These are phyloP conservation scores for Nitzschia inconspicua DNA, from an alignment of 108 stramenopile species.

Conservation along the genomic window DNA sequence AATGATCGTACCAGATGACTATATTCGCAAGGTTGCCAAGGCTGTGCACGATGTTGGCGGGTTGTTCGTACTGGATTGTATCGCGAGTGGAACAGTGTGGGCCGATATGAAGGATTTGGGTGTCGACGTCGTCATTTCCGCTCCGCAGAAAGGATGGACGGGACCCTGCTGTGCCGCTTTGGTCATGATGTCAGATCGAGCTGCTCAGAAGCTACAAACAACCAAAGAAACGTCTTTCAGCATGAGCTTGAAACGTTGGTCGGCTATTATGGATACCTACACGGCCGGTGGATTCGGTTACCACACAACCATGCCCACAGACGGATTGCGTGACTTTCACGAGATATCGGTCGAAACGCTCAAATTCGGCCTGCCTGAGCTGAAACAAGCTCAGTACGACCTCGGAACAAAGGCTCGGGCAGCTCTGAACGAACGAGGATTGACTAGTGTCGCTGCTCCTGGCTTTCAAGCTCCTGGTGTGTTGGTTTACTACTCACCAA, in stretches of 20 bases:
- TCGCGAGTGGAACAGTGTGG: conserved; percentile 91
- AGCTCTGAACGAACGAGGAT: conserved; percentile 60
- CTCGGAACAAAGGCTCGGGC: conserved; percentile 68
- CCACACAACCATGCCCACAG: conserved; percentile 93
- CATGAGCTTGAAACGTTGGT: conserved; percentile 86
- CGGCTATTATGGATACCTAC: conserved; percentile 83
- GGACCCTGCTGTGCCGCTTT: conserved; percentile 88
- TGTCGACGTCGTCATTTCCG: conserved; percentile 86
- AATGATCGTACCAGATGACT: conserved; percentile 89
- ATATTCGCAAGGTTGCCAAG: conserved; percentile 71
- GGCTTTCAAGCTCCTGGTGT: conserved; percentile 91
- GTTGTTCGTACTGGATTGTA: conserved; percentile 90
- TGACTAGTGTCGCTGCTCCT: conserved; percentile 81
- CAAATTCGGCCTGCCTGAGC: conserved; percentile 75
- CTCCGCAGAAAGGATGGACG: conserved; percentile 95
- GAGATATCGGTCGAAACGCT: conserved; percentile 86
- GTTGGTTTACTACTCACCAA: conserved; percentile 81
- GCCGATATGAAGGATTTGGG: conserved; percentile 91
- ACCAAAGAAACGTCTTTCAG: conserved; percentile 78
- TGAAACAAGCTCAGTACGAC: conserved; percentile 71
- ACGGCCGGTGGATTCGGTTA: conserved; percentile 88
- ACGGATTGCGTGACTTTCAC: conserved; percentile 85
- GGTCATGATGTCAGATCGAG: conserved; percentile 78
- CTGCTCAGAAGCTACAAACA: conserved; percentile 50
- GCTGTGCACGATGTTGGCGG: conserved; percentile 88